Conservation (phyloP, 169 alveolate species). For the Plasmodium coatneyi region DNA sequence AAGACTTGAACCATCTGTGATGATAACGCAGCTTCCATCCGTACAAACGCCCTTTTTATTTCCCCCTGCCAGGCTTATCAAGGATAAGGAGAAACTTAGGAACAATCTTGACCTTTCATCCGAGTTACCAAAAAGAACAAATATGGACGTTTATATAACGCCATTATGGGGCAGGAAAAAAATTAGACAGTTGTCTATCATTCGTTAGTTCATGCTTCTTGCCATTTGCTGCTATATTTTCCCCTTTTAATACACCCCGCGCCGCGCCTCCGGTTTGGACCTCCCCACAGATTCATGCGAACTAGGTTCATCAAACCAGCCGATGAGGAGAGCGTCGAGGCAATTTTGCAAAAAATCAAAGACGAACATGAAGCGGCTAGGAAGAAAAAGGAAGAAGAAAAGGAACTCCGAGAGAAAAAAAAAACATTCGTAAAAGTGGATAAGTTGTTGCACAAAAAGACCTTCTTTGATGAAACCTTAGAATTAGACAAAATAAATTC, state of each 20-base stretch:
- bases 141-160: neutral
- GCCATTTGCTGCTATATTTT: neutral
- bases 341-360: conserved; percentile 44
- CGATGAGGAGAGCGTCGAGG: neutral
- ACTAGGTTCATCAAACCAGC: conserved; percentile 51
- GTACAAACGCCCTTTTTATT: neutral
- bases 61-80: conserved; percentile 32
- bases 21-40: neutral
- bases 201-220: neutral
- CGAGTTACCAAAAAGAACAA: conserved; percentile 39
- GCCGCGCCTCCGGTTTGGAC: neutral
- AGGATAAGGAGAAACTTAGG: conserved; percentile 65
- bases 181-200: neutral
- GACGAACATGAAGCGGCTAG: conserved; percentile 42
- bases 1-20: neutral
- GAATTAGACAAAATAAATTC: conserved; percentile 56
- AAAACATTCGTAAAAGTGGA: conserved; percentile 16
- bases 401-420: conserved; percentile 13
- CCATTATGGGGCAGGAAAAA: neutral
- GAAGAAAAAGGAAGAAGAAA: conserved; percentile 43
- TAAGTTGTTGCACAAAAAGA: conserved; percentile 30
- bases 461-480: conserved; percentile 41
- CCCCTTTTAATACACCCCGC: neutral
- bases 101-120: conserved; percentile 56
- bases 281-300: conserved; percentile 32